phyloP scores from a whole-genome alignment of 192 early-diverging fungal genomes.

The Rhizoclosmatium globosum region DNA sequence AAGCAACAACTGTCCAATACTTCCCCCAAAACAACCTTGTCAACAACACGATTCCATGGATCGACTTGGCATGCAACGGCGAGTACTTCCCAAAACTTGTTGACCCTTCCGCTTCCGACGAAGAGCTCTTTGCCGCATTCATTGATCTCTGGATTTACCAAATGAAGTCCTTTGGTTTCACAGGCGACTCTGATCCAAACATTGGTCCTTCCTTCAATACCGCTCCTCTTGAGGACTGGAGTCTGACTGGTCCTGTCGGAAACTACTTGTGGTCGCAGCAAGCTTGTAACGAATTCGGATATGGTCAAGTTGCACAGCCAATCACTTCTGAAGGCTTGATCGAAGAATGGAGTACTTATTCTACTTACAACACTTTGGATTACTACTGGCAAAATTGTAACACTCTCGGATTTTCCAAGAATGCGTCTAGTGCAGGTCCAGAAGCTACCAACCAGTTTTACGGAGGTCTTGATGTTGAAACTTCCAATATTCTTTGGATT shows the following conservation, averaged over 20 bases:
- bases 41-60: neutral
- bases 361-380: neutral
- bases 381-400: neutral
- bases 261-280: constrained; percentile 20
- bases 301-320: constrained; percentile 6
- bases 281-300: constrained; percentile 30
- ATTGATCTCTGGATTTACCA: neutral
- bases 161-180: neutral
- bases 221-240: neutral
- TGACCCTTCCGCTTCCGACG: neutral
- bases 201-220: neutral
- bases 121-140: neutral
- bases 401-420: neutral
- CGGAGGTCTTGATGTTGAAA: neutral
- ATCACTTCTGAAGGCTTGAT: neutral
- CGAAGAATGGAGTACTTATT: constrained; percentile 26
- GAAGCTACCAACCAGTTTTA: neutral
- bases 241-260: neutral
- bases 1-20: constrained; percentile 21
- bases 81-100: constrained; percentile 5
- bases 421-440: neutral
- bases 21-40: neutral
- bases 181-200: constrained; percentile 1
- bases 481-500: constrained; percentile 14
- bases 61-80: constrained; percentile 7